Evolutionary conservation across 345 rosid genomes (phyloP).

Genomic region (Arabis alpina): DNA sequence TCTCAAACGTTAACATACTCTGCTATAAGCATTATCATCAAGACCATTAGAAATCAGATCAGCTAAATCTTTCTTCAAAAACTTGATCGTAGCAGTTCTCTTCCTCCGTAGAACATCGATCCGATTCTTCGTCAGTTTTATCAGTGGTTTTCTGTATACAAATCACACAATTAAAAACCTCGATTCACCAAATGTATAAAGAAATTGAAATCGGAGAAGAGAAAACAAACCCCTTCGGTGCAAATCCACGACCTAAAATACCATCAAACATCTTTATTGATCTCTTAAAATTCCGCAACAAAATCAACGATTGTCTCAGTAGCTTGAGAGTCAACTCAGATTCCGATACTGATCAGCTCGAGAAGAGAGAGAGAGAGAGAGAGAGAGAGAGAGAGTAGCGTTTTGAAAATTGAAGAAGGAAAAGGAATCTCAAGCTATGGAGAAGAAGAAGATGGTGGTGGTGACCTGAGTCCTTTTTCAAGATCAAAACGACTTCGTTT

Average conservation of each 20-base stretch:
- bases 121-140: constrained; percentile 74
- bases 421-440: constrained; percentile 27
- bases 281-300: constrained; percentile 19
- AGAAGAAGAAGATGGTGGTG: constrained; percentile 3
- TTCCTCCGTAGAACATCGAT: constrained; percentile 88
- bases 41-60: constrained; percentile 89
- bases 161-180: neutral
- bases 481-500: constrained; percentile 34
- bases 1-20: constrained; percentile 49
- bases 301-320: constrained; percentile 2
- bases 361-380: constrained; percentile 16
- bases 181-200: neutral
- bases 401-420: constrained; percentile 9
- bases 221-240: constrained; percentile 66
- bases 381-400: constrained; percentile 9
- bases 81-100: constrained; percentile 81
- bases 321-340: neutral
- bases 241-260: constrained; percentile 78
- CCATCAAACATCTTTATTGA: constrained; percentile 78
- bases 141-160: constrained; percentile 70
- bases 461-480: constrained; percentile 3
- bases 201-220: constrained; percentile 2
- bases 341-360: constrained; percentile 9
- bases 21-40: constrained; percentile 75
- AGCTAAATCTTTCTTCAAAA: constrained; percentile 84